A percentile compares a stretch with the other conserved stretches of the same genome.
phyloP scores from a whole-genome alignment of 2,329 filamentous ascomycete genomes.

The Alternaria gaisen region DNA sequence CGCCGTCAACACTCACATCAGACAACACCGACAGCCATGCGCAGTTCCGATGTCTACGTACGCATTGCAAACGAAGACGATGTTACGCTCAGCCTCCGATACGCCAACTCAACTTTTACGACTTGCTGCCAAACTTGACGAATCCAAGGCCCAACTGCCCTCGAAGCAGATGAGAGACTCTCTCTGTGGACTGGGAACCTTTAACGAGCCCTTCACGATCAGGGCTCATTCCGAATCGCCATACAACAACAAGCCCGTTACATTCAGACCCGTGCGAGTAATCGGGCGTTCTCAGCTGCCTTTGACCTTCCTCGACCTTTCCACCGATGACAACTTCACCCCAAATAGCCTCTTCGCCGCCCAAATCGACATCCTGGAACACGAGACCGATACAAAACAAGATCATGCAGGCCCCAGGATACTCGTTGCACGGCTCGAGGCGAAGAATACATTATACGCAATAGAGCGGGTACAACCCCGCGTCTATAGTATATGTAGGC shows the following conservation, averaged over 20 bases:
- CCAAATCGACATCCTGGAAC: constrained; percentile 45
- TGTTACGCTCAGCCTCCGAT: constrained; percentile 36
- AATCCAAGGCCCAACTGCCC: constrained; percentile 35
- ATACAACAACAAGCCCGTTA: constrained; percentile 35
- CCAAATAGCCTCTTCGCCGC: constrained; percentile 48
- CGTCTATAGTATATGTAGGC: constrained; percentile 73
- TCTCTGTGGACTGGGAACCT: constrained; percentile 39
- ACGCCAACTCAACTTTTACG: constrained; percentile 30
- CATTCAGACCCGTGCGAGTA: constrained; percentile 47
- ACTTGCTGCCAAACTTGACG: constrained; percentile 37
- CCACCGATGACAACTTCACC: constrained; percentile 31
- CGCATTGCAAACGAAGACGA: constrained; percentile 44
- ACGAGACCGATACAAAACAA: constrained; percentile 14
- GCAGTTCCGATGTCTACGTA: constrained; percentile 36
- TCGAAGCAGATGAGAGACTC: constrained; percentile 46
- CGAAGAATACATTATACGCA: constrained; percentile 78
- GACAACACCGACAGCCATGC: constrained; percentile 35
- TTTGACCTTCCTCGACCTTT: constrained; percentile 50
- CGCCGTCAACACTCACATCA: constrained; percentile 14
- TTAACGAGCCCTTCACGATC: constrained; percentile 43
- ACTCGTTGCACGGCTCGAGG: constrained; percentile 47
- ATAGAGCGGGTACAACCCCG: constrained; percentile 72
- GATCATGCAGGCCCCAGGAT: constrained; percentile 28
- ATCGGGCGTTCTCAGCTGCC: constrained; percentile 50
- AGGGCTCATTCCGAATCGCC: constrained; percentile 42